Evolutionary conservation across 176 grass and related monocot genomes (phyloP).

Genomic region (Pontederia paniculata): DNA sequence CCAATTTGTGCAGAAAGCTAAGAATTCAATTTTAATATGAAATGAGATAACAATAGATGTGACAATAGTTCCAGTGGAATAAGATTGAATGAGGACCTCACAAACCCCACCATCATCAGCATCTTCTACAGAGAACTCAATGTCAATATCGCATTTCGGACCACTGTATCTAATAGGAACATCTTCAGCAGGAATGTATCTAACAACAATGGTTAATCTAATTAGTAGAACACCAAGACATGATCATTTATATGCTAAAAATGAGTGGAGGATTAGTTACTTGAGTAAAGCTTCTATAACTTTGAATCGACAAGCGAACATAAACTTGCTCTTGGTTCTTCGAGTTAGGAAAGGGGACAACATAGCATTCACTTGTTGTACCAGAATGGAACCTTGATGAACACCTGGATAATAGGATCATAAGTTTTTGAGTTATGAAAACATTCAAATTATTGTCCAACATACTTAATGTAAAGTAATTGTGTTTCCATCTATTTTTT

Average conservation of each 20-base stretch:
- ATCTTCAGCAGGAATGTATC: conserved; percentile 69
- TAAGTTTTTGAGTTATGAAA: too few relatives aligned
- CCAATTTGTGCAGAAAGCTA: background rate
- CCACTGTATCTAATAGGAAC: conserved; percentile 78
- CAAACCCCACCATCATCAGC: conserved; percentile 32
- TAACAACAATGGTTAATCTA: background rate
- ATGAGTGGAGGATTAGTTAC: conserved; percentile 22
- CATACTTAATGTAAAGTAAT: too few relatives aligned
- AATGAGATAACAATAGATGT: conserved; percentile 23
- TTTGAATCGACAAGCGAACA: conserved; percentile 58
- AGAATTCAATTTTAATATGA: background rate
- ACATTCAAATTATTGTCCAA: too few relatives aligned
- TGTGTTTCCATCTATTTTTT: too few relatives aligned
- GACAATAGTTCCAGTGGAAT: conserved; percentile 41
- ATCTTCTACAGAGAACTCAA: conserved; percentile 42
- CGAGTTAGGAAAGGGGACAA: conserved; percentile 88
- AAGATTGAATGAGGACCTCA: conserved; percentile 45
- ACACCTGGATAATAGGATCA: conserved; percentile 30
- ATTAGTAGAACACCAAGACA: background rate
- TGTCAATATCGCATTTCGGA: conserved; percentile 52
- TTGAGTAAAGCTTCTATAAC: conserved; percentile 83
- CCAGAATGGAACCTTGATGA: conserved; percentile 97
- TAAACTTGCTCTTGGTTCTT: conserved; percentile 93
- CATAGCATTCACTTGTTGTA: conserved; percentile 75
- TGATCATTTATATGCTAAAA: background rate